Evolutionary conservation across 1,139 yeast species (phyloP), one percentile per base, ranked within the genome.

Genomic region (Pichia sp.): DNA sequence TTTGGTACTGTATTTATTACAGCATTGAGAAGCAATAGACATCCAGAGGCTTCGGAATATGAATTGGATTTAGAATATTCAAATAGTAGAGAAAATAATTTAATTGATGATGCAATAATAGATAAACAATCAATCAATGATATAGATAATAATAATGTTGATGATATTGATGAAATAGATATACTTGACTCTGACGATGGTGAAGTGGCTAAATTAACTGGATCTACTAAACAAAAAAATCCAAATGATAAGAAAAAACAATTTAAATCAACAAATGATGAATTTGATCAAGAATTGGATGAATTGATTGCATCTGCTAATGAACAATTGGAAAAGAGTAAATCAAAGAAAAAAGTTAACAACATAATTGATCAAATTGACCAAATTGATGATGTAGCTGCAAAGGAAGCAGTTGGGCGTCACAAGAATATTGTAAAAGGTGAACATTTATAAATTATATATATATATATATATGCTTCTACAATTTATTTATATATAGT

Each of bases 151-250:
- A 16, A 20, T 6, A 20, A 35, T 22, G 39, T 36, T 26, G 36
- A 27, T 16, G 45, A 29, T 11, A 29, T 32, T 7, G 47, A 41
- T 38, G 47, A 39, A 33, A 40, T 48, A 22, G 51, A 48, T 35
- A 25, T 36, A 6, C 30, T 48, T 4, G 51, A 43, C 33, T 33
- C 48, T 1, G 51, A 48, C 24, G 43, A 39, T 10, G 51, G 48
- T 6, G 51, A 48, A 37, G 22, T 33, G 23, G 36, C 36, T 24
- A 32, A 32, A 32, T 32, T 32, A 11, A 8, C 23, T 10, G 35
- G 23, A 11, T 22, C 36, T 4, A 20, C 29, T 25, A 30, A 10
- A 12, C 7, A 11, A 12, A 10, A 37, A 23, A 29, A 22, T 1
- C 8, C 9, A 11, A 10, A 26, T 34, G 25, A 8, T 4, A 20